These are phyloP conservation scores for Cutaneotrichosporon spelunceum DNA, from an alignment of 1,284 basidiomycete species.

Conservation along the genomic window DNA sequence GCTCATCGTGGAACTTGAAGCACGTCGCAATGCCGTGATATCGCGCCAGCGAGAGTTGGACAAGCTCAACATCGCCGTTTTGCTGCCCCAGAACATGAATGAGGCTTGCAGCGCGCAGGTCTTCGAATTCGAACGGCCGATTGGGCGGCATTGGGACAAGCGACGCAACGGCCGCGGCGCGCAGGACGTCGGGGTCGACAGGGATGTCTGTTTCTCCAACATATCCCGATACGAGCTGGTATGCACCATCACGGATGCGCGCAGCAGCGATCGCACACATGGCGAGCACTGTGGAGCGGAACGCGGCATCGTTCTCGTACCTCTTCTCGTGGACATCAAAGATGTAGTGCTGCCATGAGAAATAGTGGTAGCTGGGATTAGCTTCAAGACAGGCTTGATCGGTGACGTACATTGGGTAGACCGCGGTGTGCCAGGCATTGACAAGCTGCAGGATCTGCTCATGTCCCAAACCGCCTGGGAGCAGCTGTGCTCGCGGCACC, in stretches of 20 bases:
- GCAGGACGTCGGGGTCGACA: slow-evolving; percentile 10
- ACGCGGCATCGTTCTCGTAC: slow-evolving; percentile 15
- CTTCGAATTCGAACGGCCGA: slow-evolving; percentile 15
- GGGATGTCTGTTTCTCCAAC: not conserved
- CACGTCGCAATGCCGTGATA: slow-evolving; percentile 15
- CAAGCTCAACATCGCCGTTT: slow-evolving; percentile 16
- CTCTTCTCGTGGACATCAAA: slow-evolving; percentile 12
- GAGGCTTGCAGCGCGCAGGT: slow-evolving; percentile 19
- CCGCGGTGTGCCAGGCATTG: slow-evolving; percentile 14
- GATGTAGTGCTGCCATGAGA: slow-evolving; percentile 19
- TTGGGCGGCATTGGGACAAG: not conserved
- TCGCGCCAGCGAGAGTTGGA: slow-evolving; percentile 17
- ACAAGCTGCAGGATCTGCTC: slow-evolving; percentile 6
- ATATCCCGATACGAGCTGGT: not conserved
- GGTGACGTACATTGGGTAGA: slow-evolving; percentile 23
- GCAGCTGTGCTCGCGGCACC: not conserved
- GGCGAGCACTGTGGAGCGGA: slow-evolving; percentile 14
- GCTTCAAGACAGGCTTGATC: not conserved
- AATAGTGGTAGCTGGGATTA: slow-evolving; percentile 20
- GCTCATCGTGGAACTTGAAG: slow-evolving; percentile 18
- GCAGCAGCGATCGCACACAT: slow-evolving; percentile 20
- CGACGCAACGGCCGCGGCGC: slow-evolving; percentile 3
- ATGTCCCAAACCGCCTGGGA: not conserved
- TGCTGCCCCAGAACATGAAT: slow-evolving; percentile 19
- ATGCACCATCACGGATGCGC: slow-evolving; percentile 20